These are phyloP conservation scores for Fagopyrum homotropicum DNA, from an alignment of 148 eudicot species.

Conservation along the genomic window DNA sequence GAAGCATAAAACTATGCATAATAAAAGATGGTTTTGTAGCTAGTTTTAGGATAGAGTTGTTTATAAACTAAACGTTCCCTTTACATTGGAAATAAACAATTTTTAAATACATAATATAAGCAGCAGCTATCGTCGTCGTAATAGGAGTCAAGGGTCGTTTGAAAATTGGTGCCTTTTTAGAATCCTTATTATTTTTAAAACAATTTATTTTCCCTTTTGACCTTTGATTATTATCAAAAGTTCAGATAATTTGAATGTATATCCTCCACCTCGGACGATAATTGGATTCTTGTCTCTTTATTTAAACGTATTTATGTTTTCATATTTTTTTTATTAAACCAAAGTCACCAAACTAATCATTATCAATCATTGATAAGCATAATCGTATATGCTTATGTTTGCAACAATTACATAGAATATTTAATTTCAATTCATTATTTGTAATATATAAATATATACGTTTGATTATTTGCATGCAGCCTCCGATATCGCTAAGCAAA, in stretches of 20 bases:
- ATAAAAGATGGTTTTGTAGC: too few species aligned
- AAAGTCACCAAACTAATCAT: neutral
- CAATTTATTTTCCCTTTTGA: neutral
- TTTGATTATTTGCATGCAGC: too few species aligned
- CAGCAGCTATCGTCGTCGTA: neutral
- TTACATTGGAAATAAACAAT: neutral
- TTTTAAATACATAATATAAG: neutral
- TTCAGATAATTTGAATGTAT: neutral
- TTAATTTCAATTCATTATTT: too few species aligned
- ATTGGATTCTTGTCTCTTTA: neutral
- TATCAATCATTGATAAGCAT: neutral
- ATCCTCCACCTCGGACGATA: conserved; percentile 10
- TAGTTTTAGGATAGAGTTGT: too few species aligned
- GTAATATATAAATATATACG: too few species aligned
- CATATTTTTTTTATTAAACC: too few species aligned
- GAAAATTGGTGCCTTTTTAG: conserved; percentile 2
- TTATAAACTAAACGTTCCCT: neutral
- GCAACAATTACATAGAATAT: too few species aligned
- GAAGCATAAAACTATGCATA: too few species aligned
- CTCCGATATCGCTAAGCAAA: too few species aligned
- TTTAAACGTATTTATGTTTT: neutral
- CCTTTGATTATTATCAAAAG: conserved; percentile 9
- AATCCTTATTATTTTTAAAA: neutral
- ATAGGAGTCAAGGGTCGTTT: conserved; percentile 4
- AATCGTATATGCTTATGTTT: neutral